Base-by-base conservation (phyloP, 306 rosid species). In the Neltuma alba region DNA sequence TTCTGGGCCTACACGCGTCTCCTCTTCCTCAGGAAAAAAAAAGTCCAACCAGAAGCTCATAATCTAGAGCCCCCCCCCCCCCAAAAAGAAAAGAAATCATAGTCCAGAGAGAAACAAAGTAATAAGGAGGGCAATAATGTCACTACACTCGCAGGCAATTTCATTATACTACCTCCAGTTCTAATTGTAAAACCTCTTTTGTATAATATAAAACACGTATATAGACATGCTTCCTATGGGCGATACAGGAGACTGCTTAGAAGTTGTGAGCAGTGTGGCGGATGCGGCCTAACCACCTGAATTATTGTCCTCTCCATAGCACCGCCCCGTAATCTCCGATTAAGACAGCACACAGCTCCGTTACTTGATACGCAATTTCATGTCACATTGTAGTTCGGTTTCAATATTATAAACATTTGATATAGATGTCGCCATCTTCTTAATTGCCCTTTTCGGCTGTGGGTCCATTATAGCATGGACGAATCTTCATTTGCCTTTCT, bases 261-360 rank as follows among this genome's bases (percentile, higher is more conserved):
- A 67, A 77, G 52, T 38, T 81, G 71, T 3, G 76, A 79, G 73
- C 40, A 58, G 63, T 47, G 50, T 78, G 78, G 79, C 81, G 60
- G 65, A 20, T 80, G 81, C 63, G 79, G 78, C 82, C 69, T 60
- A 78, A 84, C 84, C 41, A 75, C 63, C 57, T 40, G 33, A 30
- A 84, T 79, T 72, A 62, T 83, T 67, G 20, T 23, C 67, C 44
- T 47, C 28, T 37, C 23, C 20, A 33, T 8, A 63, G 40, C 76
- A 63, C 79, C 76, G 69, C 47, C 74, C 62, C 8, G n/a, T 40
- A 50, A 70, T 76, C 48, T 48, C 48, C 47, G 41, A 81, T 57
- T 66, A 55, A 30, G 34, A 55, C 20, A 1, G 42, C 60, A 28
- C 65, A 27, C 36, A 27, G 0, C 63, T 1, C 16, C 9, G 9